Evolutionary conservation across 495 filamentous ascomycete species (phyloP), one percentile per base, ranked within the genome.

Genomic region (Lindgomyces ingoldianus): DNA sequence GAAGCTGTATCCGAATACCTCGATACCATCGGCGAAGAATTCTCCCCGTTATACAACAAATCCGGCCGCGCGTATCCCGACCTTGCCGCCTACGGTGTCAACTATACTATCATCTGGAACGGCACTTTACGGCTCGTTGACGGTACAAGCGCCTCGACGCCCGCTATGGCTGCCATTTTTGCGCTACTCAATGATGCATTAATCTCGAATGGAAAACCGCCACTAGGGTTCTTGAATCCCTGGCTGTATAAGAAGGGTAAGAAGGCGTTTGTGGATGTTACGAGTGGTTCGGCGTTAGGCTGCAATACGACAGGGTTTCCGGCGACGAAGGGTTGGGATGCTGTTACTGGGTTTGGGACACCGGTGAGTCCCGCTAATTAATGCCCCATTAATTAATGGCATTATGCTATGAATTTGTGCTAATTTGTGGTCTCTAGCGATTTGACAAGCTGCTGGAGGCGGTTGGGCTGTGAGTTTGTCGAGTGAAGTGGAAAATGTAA

Each of bases 181-280:
- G 58, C 62, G 4, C 58, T 76, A 9, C 53, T 76, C 36, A 76
- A 76, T 47, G 72, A 73, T 57, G 71, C 67, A 4, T 54, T 69
- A 30, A 51, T 74, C 18, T 64, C 69, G n/a, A 46, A 44, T 0
- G 67, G 73, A 1, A 67, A 52, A 57, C 27, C 64, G 19, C 48
- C 71, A 0, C 55, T 76, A 2, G 74, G 74, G 27, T 76, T 74
- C 62, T 58, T 76, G 41, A 76, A 76, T 54, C 74, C 74, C 1
- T 74, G 67, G 71, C 27, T 76, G 4, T 76, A 76, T 59, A 49
- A 49, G 19, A 30, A 27, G 4, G 74, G 51, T 0, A 69, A 68
- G 46, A 62, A 58, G 29, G 73, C 64, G 21, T 64, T 76, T 45
- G 69, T 33, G 1, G 74, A 75, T 58, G 64, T 75, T 22, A 64